Base-by-base conservation (phyloP, 1,284 basidiomycete species). In the Mycena citricolor region DNA sequence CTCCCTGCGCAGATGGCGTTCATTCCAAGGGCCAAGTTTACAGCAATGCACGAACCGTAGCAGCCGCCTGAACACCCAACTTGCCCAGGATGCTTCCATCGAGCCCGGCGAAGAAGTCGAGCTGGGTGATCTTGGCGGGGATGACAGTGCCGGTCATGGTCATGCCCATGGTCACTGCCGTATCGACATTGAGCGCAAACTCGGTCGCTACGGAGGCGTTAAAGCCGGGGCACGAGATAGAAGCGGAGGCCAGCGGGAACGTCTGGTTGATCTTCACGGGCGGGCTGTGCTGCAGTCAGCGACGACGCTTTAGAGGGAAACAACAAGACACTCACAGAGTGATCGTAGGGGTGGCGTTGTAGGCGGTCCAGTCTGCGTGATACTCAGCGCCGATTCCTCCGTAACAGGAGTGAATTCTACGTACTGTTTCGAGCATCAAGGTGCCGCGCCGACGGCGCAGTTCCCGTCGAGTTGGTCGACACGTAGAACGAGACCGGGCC, bases 241-340 rank as follows among this genome's bases (percentile, higher is more conserved):
- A 58, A 28, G 66, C 39, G 42, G 70, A 61, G 39, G 77, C 55
- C 11, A 78, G 51, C 22, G 68, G 71, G 54, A 70, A 65, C 6
- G 56, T 52, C 42, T 69, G 54, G 44, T 62, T 45, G 40, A 73
- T 42, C 43, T 62, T 52, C 26, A 74, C 35, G 4, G 63, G 36
- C 8, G 49, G 49, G 16, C 49, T 51, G 10, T 12, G 4, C 13
- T 26, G 7, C 17, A 10, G 22, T 48, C 21, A 48, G 25, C 21
- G 2, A 8, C 20, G 10, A 13, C 10, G 14, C 20, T 17, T 17
- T 11, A 21, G 24, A 17, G 20, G 6, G 16, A 11, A 22, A 22
- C 33, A 35, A 23, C 21, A 22, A 11, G n/a, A 22, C 33, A 35
- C 45, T 13, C 16, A 47, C 45, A 47, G 14, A 20, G 35, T 21